These are phyloP conservation scores for Alnus glutinosa DNA, from an alignment of 306 rosid genomes.

Conservation along the genomic window DNA sequence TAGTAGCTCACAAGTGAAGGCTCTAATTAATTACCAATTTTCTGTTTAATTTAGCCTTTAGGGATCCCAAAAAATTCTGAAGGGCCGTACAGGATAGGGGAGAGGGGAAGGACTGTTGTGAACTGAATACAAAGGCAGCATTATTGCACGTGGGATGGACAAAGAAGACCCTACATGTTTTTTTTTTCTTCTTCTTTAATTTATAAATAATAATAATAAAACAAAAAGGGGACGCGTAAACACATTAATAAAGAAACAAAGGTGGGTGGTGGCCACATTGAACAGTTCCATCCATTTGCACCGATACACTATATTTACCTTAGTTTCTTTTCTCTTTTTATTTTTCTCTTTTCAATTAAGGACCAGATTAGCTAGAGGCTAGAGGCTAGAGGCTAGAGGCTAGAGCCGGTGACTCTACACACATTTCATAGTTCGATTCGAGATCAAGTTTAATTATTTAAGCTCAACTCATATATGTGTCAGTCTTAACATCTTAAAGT, in stretches of 20 bases:
- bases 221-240: constrained; percentile 34
- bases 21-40: constrained; percentile 1
- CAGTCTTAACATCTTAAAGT: no score
- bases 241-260: constrained; percentile 35
- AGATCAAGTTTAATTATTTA: no score
- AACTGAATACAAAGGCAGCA: constrained; percentile 36
- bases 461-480: no score
- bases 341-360: no score
- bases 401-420: no score
- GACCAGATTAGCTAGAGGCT: no score
- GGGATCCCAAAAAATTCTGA: constrained; percentile 45
- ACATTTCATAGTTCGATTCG: no score
- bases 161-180: constrained; percentile 22
- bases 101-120: constrained; percentile 14
- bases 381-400: no score
- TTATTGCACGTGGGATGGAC: constrained; percentile 73
- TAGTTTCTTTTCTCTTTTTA: background rate
- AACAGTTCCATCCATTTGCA: background rate
- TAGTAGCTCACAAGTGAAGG: constrained; percentile 21
- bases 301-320: background rate
- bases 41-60: constrained; percentile 12
- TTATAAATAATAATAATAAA: constrained; percentile 4
- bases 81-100: constrained; percentile 47
- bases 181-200: background rate
- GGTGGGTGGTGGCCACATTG: constrained; percentile 30